Evolutionary conservation across 495 filamentous ascomycete genomes (phyloP), one percentile per base, ranked within the genome.

Genomic region (Lasiosphaeriaceae sp.): DNA sequence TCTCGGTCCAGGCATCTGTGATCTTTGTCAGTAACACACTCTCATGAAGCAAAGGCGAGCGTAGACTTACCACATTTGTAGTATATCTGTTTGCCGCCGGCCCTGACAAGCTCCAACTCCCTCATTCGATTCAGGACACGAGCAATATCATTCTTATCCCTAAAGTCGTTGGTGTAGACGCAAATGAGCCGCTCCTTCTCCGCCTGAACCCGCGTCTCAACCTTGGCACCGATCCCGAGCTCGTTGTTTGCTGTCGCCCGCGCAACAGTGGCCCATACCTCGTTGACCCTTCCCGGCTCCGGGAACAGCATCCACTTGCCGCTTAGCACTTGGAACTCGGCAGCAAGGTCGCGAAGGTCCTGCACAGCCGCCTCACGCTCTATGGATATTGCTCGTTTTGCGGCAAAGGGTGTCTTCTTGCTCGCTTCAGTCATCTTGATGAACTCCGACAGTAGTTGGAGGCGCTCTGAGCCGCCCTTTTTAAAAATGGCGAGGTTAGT

Each of bases 291-390:
- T 2, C 74, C 69, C 6, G 68, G 56, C 3, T 70, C 61, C 2
- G 83, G 81, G 63, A 91, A 92, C n/a, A 96, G 61, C 88, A 96
- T 89, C 91, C 91, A 95, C 78, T 68, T 70, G 16, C 67, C 67
- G 12, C 12, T 77, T 24, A 50, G 19, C 5, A 61, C 17, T 11
- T 59, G 47, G 59, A 49, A 67, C 39, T 12, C 47, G 16, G 20
- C 61, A 17, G 88, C 90, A 8, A 85, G 63, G 2, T 77, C 69
- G 5, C 80, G 66, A 9, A 95, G 75, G 41, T 82, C 70, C 17
- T 75, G 62, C 37, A 84, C 75, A 1, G 85, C 70, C 23, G 71
- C 68, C 9, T 71, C 65, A 11, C 80, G 76, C n/a, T 82, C 70
- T 7, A 77, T 75, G 37, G 69, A 75, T 29, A 86, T 61, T 56